Conservation (phyloP, 1,284 basidiomycete species). For the Apiotrichum porosum region DNA sequence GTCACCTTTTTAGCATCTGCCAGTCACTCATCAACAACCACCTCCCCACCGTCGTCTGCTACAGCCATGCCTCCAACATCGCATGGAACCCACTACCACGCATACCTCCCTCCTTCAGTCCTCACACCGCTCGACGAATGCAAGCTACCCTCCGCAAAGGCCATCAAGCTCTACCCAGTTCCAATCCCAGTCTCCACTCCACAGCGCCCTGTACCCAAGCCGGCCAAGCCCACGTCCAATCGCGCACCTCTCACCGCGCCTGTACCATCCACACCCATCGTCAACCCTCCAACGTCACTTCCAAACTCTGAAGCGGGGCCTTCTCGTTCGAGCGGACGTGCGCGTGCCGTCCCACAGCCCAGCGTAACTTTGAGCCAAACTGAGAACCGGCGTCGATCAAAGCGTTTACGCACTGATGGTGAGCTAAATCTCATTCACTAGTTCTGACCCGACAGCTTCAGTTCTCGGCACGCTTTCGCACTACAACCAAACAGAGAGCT, state of each 20-base stretch:
- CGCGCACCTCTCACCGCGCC: too few relatives aligned
- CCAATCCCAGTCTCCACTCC: not conserved
- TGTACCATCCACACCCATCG: too few relatives aligned
- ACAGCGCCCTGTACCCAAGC: not conserved
- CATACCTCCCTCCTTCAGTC: not conserved
- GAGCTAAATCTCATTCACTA: too few relatives aligned
- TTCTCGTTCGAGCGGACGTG: not conserved
- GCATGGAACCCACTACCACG: not conserved
- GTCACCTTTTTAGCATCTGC: too few relatives aligned
- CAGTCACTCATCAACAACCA: too few relatives aligned
- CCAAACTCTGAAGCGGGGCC: not conserved
- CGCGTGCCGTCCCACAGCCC: too few relatives aligned
- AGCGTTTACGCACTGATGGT: slow-evolving; percentile 7
- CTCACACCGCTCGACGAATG: not conserved
- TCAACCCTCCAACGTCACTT: too few relatives aligned
- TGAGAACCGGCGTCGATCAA: slow-evolving; percentile 3
- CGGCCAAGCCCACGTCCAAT: too few relatives aligned
- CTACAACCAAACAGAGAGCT: slow-evolving; percentile 4
- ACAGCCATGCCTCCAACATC: too few relatives aligned
- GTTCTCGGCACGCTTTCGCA: not conserved
- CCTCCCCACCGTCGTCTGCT: too few relatives aligned
- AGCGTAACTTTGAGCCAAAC: too few relatives aligned
- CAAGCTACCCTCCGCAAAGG: not conserved
- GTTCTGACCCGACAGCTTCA: not conserved
- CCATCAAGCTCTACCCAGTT: not conserved